phyloP scores from a whole-genome alignment of 2,329 filamentous ascomycete species.

The Trichoderma sp. region DNA sequence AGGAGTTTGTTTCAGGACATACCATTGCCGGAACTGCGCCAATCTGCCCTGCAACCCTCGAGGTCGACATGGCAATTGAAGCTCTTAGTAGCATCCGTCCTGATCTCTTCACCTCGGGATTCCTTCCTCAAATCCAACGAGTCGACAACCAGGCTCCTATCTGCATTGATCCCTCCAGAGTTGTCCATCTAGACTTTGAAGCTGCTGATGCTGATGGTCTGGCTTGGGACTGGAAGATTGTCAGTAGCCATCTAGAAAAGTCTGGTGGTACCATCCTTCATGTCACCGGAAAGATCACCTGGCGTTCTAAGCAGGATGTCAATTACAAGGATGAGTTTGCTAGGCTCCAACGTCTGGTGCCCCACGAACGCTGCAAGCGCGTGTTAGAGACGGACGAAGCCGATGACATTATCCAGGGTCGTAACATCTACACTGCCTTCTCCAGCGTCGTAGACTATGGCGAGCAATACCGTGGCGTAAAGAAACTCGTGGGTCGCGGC shows the following conservation, averaged over 20 bases:
- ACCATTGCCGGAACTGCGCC: no score
- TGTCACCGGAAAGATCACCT: neutral
- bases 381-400: slow-evolving; percentile 34
- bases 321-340: neutral
- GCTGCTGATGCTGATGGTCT: no score
- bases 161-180: no score
- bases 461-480: slow-evolving; percentile 32
- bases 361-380: slow-evolving; percentile 34
- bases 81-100: no score
- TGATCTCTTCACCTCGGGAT: neutral
- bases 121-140: no score
- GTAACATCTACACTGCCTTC: slow-evolving; percentile 42
- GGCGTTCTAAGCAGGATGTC: neutral
- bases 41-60: no score
- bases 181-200: no score
- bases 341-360: neutral
- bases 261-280: neutral
- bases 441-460: slow-evolving; percentile 40
- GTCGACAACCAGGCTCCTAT: no score
- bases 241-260: neutral
- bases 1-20: no score
- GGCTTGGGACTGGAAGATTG: slow-evolving; percentile 19
- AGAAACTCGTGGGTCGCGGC: slow-evolving; percentile 34
- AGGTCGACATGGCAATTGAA: no score
- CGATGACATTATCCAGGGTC: slow-evolving; percentile 39